Evolutionary conservation across 2,329 filamentous ascomycete genomes (phyloP), one percentile per base, ranked within the genome.

Genomic region (Arthroderma uncinatum): DNA sequence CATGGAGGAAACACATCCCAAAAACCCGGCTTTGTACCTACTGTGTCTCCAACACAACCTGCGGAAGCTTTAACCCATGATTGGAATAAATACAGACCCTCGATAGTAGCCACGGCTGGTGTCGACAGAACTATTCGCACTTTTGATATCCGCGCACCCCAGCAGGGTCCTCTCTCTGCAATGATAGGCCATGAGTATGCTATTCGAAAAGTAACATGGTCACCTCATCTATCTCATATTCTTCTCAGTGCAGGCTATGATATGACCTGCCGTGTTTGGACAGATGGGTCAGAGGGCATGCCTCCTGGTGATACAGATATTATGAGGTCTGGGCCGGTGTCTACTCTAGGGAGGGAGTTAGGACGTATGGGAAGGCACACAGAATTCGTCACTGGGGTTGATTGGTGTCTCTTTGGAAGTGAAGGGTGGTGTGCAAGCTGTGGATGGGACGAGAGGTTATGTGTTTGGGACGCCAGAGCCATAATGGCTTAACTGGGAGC

Each of bases 51-150:
- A 7, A 60, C 63, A 50, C 76, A 82, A n/a, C 89, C 90, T 0
- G 79, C 83, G 8, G 93, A 98, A 76, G 83, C 89, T 37, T 80
- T 98, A 33, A 95, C 91, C 0, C 93, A 97, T 73, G 93, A 98
- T 72, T 98, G 93, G 93, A 98, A 98, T 76, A 98, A 98, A 73
- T 98, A 98, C 74, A 82, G 87, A 39, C 83, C 90, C 63, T 86
- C 84, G 0, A 78, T 96, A 25, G 76, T 98, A 56, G 93, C 93
- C 0, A 89, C 89, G 0, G 93, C 83, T 1, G 92, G 93, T 56
- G 93, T 97, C 2, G 93, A 98, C 71, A 82, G 87, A 56, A 75
- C 86, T 16, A 85, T 98, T 60, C 84, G 93, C 52, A 93, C 87
- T 0, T 97, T 97, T 66, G 93, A 98, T 70, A 85, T 96, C 48